Percentiles rank a stretch among this genome's conserved stretches.
These are phyloP conservation scores for Fusarium agapanthi DNA, from an alignment of 2,329 filamentous ascomycete genomes.

Conservation along the genomic window DNA sequence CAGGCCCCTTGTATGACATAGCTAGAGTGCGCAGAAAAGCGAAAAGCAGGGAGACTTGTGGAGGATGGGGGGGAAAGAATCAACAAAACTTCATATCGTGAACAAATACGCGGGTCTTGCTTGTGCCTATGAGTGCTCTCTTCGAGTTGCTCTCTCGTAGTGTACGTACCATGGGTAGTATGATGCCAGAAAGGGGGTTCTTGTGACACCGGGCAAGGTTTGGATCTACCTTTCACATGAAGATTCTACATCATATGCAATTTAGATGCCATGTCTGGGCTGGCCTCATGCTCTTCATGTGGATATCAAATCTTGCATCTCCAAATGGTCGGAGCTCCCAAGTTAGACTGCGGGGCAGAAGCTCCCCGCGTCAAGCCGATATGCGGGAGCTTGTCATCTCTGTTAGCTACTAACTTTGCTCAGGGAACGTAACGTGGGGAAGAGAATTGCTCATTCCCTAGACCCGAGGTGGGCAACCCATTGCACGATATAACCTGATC, in stretches of 20 bases:
- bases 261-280: neutral
- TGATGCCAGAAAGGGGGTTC: neutral
- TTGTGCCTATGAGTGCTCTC: neutral
- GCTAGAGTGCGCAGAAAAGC: slow-evolving; percentile 34
- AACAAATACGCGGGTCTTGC: slow-evolving; percentile 5
- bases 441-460: neutral
- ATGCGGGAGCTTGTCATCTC: slow-evolving; percentile 24
- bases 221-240: neutral
- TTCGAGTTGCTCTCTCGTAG: neutral
- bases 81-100: slow-evolving; percentile 11
- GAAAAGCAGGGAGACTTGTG: slow-evolving; percentile 26
- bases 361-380: slow-evolving; percentile 30
- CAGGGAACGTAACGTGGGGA: slow-evolving; percentile 5
- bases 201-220: neutral
- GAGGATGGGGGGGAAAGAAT: slow-evolving; percentile 3
- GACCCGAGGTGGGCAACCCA: neutral
- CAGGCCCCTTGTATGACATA: slow-evolving; percentile 38
- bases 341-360: slow-evolving; percentile 26
- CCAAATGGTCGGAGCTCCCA: slow-evolving; percentile 11
- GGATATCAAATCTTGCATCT: slow-evolving; percentile 21
- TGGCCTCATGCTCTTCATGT: neutral
- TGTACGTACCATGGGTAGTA: neutral
- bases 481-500: slow-evolving; percentile 6
- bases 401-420: neutral
- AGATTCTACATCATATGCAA: neutral